These are phyloP conservation scores for Danielozyma ontarioensis DNA, from an alignment of 805 yeast genomes.

Conservation along the genomic window DNA sequence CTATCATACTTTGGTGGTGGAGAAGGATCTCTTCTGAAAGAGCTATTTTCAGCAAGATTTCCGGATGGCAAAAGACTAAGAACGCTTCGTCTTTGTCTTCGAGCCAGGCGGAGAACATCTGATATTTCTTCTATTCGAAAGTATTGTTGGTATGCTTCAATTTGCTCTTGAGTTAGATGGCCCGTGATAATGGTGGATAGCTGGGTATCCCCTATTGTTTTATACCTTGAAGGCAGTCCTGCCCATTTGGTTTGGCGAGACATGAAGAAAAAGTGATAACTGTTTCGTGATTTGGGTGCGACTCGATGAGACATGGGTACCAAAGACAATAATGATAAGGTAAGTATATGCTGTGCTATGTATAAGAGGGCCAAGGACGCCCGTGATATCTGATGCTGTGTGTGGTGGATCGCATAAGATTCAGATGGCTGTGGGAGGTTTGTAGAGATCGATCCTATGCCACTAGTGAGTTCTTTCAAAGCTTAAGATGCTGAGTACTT, in stretches of 20 bases:
- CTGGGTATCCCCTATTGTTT: slow-evolving; percentile 13
- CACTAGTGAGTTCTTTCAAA: slow-evolving; percentile 28
- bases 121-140: slow-evolving; percentile 80
- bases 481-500: slow-evolving; percentile 71
- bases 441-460: not conserved
- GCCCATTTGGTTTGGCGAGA: slow-evolving; percentile 27
- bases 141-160: slow-evolving; percentile 63
- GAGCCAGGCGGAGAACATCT: slow-evolving; percentile 40
- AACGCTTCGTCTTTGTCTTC: slow-evolving; percentile 25
- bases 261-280: slow-evolving; percentile 1
- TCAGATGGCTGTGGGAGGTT: no score
- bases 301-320: not conserved
- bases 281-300: not conserved
- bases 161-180: slow-evolving; percentile 60
- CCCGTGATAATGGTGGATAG: slow-evolving; percentile 37
- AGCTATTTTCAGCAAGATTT: slow-evolving; percentile 20
- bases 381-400: no score
- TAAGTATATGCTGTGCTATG: not conserved
- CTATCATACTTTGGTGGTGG: slow-evolving; percentile 91
- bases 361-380: no score
- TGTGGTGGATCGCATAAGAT: no score
- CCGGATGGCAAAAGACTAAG: slow-evolving; percentile 46
- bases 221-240: slow-evolving; percentile 24
- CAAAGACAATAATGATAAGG: no score
- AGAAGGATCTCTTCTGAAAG: slow-evolving; percentile 60